Evolutionary conservation across 2,329 filamentous ascomycete genomes (phyloP).

Genomic region (Huntiella abstrusa): DNA sequence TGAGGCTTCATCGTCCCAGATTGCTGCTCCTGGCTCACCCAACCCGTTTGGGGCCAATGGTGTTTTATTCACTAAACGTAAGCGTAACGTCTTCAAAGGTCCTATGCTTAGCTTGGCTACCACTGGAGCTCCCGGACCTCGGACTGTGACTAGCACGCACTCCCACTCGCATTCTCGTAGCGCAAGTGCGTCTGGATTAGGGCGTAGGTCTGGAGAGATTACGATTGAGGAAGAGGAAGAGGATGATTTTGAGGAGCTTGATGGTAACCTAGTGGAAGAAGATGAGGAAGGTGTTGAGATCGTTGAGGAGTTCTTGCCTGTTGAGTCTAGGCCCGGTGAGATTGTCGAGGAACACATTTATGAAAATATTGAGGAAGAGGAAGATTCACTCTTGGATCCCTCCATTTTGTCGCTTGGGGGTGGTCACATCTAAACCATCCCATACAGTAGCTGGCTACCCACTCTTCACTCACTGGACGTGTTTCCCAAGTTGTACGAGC

Average conservation of each 20-base stretch:
- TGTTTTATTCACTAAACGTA: conserved; percentile 63
- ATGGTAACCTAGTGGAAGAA: conserved; percentile 41
- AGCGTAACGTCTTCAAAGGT: conserved; percentile 66
- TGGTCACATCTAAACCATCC: too few species aligned
- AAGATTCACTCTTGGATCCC: conserved; percentile 5
- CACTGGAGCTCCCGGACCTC: conserved; percentile 13
- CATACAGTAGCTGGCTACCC: background rate
- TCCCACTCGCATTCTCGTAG: conserved; percentile 31
- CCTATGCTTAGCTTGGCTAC: conserved; percentile 40
- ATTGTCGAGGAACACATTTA: conserved; percentile 12
- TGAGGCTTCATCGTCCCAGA: conserved; percentile 31
- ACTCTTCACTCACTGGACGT: conserved; percentile 7
- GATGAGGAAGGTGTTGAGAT: conserved; percentile 29
- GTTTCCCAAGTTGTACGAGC: conserved; percentile 6
- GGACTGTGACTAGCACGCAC: conserved; percentile 19
- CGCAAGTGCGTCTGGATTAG: conserved; percentile 43
- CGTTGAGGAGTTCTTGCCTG: conserved; percentile 17
- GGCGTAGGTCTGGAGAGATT: conserved; percentile 53
- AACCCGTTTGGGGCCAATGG: conserved; percentile 37
- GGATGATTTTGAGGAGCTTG: conserved; percentile 26
- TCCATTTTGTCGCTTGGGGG: conserved; percentile 1
- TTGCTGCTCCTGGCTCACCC: conserved; percentile 31
- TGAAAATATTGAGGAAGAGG: conserved; percentile 13
- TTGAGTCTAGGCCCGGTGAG: conserved; percentile 4
- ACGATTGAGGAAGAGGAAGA: conserved; percentile 52